These are phyloP conservation scores for Euphorbia neoarborescens DNA, from an alignment of 441 rosid genomes.

Conservation along the genomic window DNA sequence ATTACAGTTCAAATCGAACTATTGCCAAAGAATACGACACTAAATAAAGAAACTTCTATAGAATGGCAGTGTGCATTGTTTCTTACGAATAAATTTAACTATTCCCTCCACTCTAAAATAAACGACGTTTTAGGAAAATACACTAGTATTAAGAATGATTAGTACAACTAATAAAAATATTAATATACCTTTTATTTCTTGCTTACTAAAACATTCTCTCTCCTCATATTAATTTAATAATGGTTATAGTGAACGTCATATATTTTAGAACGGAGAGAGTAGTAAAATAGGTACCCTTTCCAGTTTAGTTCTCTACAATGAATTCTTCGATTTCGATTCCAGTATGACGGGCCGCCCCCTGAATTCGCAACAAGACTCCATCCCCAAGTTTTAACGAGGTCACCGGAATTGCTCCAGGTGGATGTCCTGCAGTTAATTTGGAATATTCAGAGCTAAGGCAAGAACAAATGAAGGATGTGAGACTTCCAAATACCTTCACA, in stretches of 20 bases:
- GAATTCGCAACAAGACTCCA: slow-evolving; percentile 49
- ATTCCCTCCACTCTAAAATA: too few relatives aligned
- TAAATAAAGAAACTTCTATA: background rate
- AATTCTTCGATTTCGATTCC: slow-evolving; percentile 83
- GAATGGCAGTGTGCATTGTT: background rate
- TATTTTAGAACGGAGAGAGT: too few relatives aligned
- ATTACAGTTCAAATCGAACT: background rate
- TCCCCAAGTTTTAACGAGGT: slow-evolving; percentile 67
- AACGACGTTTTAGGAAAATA: too few relatives aligned
- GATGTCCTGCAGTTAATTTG: slow-evolving; percentile 34
- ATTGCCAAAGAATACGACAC: background rate
- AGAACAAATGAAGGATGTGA: background rate
- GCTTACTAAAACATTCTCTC: too few relatives aligned
- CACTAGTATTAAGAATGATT: too few relatives aligned
- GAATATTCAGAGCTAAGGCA: background rate
- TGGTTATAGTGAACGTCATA: too few relatives aligned
- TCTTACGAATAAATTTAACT: slow-evolving; percentile 33
- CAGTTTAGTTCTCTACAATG: slow-evolving; percentile 59
- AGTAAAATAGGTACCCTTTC: slow-evolving; percentile 49
- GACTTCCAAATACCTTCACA: slow-evolving; percentile 38
- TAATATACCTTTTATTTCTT: too few relatives aligned
- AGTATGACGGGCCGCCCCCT: slow-evolving; percentile 78
- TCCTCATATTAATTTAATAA: too few relatives aligned
- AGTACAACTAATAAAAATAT: too few relatives aligned
- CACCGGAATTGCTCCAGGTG: slow-evolving; percentile 43